phyloP scores from a whole-genome alignment of 2,329 filamentous ascomycete genomes.

The Diaporthe aspalathi region DNA sequence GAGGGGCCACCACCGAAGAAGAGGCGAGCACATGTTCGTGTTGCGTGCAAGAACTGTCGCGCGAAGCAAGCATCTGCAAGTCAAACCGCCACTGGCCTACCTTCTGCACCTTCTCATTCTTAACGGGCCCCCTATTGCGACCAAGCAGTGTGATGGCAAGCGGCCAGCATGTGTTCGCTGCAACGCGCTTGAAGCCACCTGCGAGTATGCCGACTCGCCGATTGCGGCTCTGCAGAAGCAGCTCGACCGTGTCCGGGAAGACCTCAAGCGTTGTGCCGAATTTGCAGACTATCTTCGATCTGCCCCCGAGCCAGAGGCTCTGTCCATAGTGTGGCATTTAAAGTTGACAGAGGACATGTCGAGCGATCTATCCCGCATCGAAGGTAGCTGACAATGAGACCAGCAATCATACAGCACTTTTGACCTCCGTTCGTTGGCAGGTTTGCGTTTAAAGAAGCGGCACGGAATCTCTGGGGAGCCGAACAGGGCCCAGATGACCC shows the following conservation, averaged over 20 bases:
- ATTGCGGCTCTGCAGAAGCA: background rate
- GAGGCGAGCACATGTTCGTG: background rate
- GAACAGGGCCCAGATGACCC: background rate
- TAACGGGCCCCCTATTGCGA: background rate
- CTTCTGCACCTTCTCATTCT: background rate
- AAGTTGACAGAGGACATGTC: background rate
- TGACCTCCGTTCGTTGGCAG: background rate
- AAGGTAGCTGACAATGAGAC: background rate
- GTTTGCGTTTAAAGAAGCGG: background rate
- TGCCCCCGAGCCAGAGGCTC: background rate
- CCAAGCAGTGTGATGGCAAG: background rate
- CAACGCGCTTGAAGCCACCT: background rate
- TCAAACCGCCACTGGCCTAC: background rate
- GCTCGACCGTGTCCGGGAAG: background rate
- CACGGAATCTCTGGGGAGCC: background rate
- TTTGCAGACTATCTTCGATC: background rate
- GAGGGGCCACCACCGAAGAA: background rate
- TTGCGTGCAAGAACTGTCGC: background rate
- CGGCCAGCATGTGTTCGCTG: background rate
- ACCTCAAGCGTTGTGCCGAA: background rate
- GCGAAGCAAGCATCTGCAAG: background rate
- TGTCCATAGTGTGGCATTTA: background rate
- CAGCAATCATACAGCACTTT: background rate
- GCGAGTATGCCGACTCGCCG: background rate
- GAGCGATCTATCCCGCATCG: background rate